These are phyloP conservation scores for Kwoniella pini DNA, from an alignment of 768 basidiomycete species.

Conservation along the genomic window DNA sequence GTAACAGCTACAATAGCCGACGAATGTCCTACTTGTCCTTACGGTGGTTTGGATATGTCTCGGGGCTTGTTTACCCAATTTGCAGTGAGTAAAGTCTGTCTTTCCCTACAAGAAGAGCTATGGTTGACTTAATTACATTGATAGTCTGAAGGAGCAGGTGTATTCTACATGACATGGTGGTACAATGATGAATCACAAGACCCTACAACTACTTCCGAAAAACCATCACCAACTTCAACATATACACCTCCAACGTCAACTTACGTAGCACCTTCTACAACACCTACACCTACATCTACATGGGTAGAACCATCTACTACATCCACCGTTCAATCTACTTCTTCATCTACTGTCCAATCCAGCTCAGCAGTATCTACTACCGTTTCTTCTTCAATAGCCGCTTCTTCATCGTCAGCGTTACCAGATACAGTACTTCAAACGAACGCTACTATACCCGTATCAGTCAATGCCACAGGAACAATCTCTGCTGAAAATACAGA, in stretches of 20 bases:
- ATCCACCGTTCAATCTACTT: slow-evolving; percentile 18
- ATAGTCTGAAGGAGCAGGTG: slow-evolving; percentile 57
- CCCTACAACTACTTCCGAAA: slow-evolving; percentile 39
- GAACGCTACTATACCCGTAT: slow-evolving; percentile 14
- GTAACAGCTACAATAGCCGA: slow-evolving; percentile 66
- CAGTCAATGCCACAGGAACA: slow-evolving; percentile 17
- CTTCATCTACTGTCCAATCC: slow-evolving; percentile 16
- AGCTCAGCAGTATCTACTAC: slow-evolving; percentile 10
- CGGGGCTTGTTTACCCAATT: slow-evolving; percentile 68
- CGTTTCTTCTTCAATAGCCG: slow-evolving; percentile 3
- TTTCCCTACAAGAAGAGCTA: not conserved
- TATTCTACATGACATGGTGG: slow-evolving; percentile 66
- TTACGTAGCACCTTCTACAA: slow-evolving; percentile 27
- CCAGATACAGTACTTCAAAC: slow-evolving; percentile 12
- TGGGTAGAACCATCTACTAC: slow-evolving; percentile 21
- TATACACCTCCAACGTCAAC: slow-evolving; percentile 26
- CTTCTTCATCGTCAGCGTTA: not conserved
- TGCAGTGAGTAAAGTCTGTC: slow-evolving; percentile 40
- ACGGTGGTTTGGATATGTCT: slow-evolving; percentile 69
- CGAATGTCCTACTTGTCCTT: slow-evolving; percentile 70
- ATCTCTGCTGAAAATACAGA: slow-evolving; percentile 1
- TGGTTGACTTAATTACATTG: not conserved
- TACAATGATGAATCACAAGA: slow-evolving; percentile 56
- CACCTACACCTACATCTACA: slow-evolving; percentile 22
- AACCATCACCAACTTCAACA: slow-evolving; percentile 31